Evolutionary conservation across 345 rosid species (phyloP), one percentile per base, ranked within the genome.

Genomic region (Brassica carinata): DNA sequence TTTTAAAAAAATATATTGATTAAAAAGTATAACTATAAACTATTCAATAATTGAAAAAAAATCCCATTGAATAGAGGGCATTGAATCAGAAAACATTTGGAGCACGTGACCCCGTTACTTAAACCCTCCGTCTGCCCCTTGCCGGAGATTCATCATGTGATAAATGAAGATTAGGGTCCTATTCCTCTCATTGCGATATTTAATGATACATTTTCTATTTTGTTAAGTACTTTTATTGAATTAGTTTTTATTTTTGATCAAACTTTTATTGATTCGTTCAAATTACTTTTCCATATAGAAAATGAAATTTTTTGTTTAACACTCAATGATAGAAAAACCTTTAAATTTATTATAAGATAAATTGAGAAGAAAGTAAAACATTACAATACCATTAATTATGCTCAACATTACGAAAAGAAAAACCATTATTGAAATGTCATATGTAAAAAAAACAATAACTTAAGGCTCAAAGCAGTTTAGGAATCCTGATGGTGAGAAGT

Each of bases 401-500:
- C 13, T 48, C 15, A 48, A 30, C 63, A 64, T 30, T 18, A 74
- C 40, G 17, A 11, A 38, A 72, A 23, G 33, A 15, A 59, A 6
- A 71, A 6, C n/a, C 66, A 73, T 27, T 8, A 31, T 17, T 31
- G 55, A 48, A 64, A 45, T 45, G 18, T 51, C 5, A 34, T 10
- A n/a, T 13, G 13, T 27, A 17, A 55, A n/a, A 19, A 63, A 48
- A 67, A 31, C 4, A 63, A 63, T 5, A 67, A 14, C 34, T 73
- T 29, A 79, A 79, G 78, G 55, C 73, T 59, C 38, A 15, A 59
- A 30, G 69, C 53, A 79, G 59, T 75, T 75, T 63, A 36, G 61
- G 78, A 62, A 59, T 73, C 59, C 78, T 67, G 55, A 87, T 84
- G 66, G 80, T 78, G 7, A 88, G 75, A 36, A 92, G 76, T 78